Evolutionary conservation across 169 alveolate genomes (phyloP).

Genomic region (Theileria parva): DNA sequence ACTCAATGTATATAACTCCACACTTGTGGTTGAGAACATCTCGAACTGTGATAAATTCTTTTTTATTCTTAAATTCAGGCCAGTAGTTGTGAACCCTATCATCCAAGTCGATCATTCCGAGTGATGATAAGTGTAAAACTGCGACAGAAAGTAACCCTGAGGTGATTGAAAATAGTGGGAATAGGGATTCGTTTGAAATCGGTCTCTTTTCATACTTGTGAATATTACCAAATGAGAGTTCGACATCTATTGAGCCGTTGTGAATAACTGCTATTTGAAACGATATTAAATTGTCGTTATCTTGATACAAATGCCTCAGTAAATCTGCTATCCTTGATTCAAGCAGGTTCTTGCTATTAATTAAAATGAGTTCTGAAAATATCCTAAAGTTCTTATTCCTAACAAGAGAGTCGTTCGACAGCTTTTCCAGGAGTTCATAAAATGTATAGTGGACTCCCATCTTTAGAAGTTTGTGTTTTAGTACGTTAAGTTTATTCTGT

Average conservation of each 20-base stretch:
- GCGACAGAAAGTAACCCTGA: constrained; percentile 64
- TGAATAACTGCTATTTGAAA: constrained; percentile 70
- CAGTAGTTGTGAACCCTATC: constrained; percentile 54
- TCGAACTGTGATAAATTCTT: constrained; percentile 38
- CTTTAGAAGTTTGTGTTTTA: constrained; percentile 28
- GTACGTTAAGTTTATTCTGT: constrained; percentile 22
- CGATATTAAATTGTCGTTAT: constrained; percentile 59
- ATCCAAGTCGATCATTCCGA: constrained; percentile 44
- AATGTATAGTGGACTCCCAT: neutral
- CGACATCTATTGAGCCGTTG: constrained; percentile 63
- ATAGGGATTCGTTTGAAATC: constrained; percentile 65
- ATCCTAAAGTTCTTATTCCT: constrained; percentile 18
- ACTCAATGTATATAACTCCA: constrained; percentile 32
- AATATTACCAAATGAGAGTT: constrained; percentile 68
- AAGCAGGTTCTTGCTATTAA: constrained; percentile 6
- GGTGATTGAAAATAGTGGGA: constrained; percentile 68
- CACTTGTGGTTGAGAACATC: constrained; percentile 39
- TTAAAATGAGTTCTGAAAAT: neutral
- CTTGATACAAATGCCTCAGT: constrained; percentile 33
- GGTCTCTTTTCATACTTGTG: constrained; percentile 72
- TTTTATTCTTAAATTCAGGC: constrained; percentile 59
- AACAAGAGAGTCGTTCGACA: neutral
- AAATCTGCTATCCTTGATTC: constrained; percentile 46
- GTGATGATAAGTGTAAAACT: constrained; percentile 57
- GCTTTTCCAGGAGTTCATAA: constrained; percentile 16